Base-by-base conservation (phyloP, 2,329 filamentous ascomycete genomes). In the Pseudogymnoascus sp. region DNA sequence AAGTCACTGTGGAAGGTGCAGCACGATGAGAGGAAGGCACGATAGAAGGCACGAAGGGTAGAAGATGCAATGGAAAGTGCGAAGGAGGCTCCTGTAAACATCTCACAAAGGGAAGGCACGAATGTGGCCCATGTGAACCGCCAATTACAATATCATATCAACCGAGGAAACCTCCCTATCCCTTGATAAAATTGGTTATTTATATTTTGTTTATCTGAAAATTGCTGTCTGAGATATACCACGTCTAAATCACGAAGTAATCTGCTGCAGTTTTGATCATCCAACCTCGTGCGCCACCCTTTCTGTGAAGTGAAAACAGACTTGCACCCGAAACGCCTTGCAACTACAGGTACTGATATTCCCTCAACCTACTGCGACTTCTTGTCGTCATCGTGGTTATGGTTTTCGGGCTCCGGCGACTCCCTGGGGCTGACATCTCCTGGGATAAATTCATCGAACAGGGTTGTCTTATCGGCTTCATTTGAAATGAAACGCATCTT, bases 401-500 rank as follows among this genome's bases (percentile, higher is more conserved):
- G 51, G 29, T 2, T 57, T 14, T 57, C 51, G 1, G 51, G 51
- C 71, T 89, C 86, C 3, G 84, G 85, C 68, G 80, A 85, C 42
- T 76, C 65, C 78, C 77, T 77, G 12, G 80, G 77, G 69, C 81
- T 85, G 8, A 88, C 78, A 67, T 88, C 83, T 2, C 83, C 83
- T 1, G 82, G 76, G 66, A 93, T 89, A 70, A 92, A 93, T 74
- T 97, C 92, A 73, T 96, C 90, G 66, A 89, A 86, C 70, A 87
- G 83, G 63, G 83, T 80, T 42, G 78, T 78, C 31, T 79, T 75
- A 11, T 78, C 75, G 29, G 81, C 80, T 16, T 89, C 86, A 68
- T 85, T 84, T 39, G 88, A 83, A 31, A 95, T 84, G 73, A 97
- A 97, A 45, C 92, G 86, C 61, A 97, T 83, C 66, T 89, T 88